Evolutionary conservation across 768 basidiomycete genomes (phyloP), one percentile per base, ranked within the genome.

Genomic region (Exidia glandulosa): DNA sequence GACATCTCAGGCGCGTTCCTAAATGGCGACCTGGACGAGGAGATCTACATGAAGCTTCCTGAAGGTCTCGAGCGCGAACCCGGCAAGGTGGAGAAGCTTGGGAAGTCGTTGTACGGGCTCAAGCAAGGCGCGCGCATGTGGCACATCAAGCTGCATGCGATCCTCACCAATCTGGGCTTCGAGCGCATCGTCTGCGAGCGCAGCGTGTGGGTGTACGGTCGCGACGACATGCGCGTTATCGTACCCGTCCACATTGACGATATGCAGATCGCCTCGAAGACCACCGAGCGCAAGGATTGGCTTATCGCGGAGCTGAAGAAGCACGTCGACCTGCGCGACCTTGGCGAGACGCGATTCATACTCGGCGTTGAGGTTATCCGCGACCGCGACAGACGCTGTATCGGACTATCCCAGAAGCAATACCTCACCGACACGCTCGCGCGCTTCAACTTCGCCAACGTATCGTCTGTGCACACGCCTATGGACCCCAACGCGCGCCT

Each of bases 41-140:
- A 72, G n/a, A 65, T 74, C 0, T 74, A 72, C 52, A 73, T 73
- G 71, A 47, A 58, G 0, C 72, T 71, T 30, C 72, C 67, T 0
- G 60, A 69, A 10, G 69, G 70, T 0, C 68, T 63, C 33, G 32
- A 47, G 25, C 50, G 41, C 50, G 50, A 32, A 19, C 32, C 45
- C 4, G 27, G 47, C 7, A 47, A 19, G 19, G 60, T 59, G 58
- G 57, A 54, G n/a, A n/a, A n/a, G 13, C 56, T 66, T 5, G 55
- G 32, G 29, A 57, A 59, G 27, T 13, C 45, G 5, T 47, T 66
- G 7, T 65, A 65, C 50, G 65, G 66, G 16, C 57, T 66, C 7
- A 63, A 73, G 56, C 73, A 74, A 27, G 62, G 66, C 0, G 66
- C 68, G 0, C 41, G 57, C 2, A 61, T 70, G 56, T 76, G 71